Percentiles rank a stretch among this genome's conserved stretches.
phyloP scores from a whole-genome alignment of 2,329 filamentous ascomycete genomes.

The Pseudocercospora fijiensis region DNA sequence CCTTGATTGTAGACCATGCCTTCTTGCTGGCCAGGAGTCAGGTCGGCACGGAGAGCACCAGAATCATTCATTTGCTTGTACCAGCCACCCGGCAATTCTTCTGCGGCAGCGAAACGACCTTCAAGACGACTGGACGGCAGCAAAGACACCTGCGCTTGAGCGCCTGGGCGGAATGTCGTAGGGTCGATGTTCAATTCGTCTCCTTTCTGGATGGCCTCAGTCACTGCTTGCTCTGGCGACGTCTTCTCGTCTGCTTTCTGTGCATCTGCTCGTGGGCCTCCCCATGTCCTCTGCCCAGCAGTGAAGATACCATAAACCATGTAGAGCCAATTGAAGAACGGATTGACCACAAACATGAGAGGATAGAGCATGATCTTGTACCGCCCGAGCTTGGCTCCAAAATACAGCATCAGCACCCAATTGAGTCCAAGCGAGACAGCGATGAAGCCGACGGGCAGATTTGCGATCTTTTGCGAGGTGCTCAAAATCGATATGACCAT shows the following conservation, averaged over 20 bases:
- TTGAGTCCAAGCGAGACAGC: slow-evolving; percentile 89
- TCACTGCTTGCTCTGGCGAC: slow-evolving; percentile 78
- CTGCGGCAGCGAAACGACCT: slow-evolving; percentile 73
- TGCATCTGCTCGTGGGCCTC: slow-evolving; percentile 86
- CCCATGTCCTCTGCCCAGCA: slow-evolving; percentile 91
- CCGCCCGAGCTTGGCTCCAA: slow-evolving; percentile 78
- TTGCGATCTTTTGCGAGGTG: slow-evolving; percentile 72
- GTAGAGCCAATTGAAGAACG: slow-evolving; percentile 97
- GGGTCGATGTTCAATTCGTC: slow-evolving; percentile 89
- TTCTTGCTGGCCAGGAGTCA: slow-evolving; percentile 43
- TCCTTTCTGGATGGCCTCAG: slow-evolving; percentile 72
- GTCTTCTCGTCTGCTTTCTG: slow-evolving; percentile 73
- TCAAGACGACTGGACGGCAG: slow-evolving; percentile 73
- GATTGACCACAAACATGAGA: slow-evolving; percentile 91
- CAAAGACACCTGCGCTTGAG: slow-evolving; percentile 58
- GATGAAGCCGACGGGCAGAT: slow-evolving; percentile 90
- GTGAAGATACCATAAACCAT: slow-evolving; percentile 98
- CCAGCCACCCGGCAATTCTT: slow-evolving; percentile 65
- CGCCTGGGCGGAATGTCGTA: slow-evolving; percentile 69
- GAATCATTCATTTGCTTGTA: slow-evolving; percentile 70
- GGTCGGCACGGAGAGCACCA: slow-evolving; percentile 56
- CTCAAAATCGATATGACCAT: slow-evolving; percentile 83
- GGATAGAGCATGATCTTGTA: slow-evolving; percentile 96
- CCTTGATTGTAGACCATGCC: slow-evolving; percentile 18
- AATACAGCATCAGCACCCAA: slow-evolving; percentile 95